A percentile compares a stretch with the other conserved stretches of the same genome.
phyloP scores from a whole-genome alignment of 1,284 basidiomycete genomes.

The Rhodotorula sp. region DNA sequence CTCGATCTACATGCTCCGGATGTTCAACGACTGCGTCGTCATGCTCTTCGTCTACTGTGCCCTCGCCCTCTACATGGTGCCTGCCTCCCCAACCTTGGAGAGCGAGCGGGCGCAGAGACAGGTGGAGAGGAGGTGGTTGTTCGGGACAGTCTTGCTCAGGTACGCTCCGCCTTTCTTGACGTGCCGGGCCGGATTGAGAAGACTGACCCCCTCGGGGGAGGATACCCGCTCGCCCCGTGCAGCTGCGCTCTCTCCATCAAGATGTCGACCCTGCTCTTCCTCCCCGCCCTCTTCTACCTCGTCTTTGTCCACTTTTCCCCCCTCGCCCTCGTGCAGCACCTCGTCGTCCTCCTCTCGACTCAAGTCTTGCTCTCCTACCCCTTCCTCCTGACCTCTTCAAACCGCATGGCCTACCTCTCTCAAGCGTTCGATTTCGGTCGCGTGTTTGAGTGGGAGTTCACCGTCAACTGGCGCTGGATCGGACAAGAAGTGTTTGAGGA shows the following conservation, averaged over 20 bases:
- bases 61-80: constrained; percentile 42
- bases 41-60: constrained; percentile 58
- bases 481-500: constrained; percentile 63
- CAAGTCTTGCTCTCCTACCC: constrained; percentile 68
- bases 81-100: neutral
- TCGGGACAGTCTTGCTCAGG: constrained; percentile 71
- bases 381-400: constrained; percentile 55
- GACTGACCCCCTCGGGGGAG: neutral
- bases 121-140: constrained; percentile 55
- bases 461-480: constrained; percentile 94
- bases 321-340: constrained; percentile 15
- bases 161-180: no score
- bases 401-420: constrained; percentile 60
- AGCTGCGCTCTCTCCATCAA: constrained; percentile 88
- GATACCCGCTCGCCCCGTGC: neutral
- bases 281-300: constrained; percentile 80
- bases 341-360: neutral
- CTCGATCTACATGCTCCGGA: constrained; percentile 84
- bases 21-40: constrained; percentile 95
- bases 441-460: constrained; percentile 92
- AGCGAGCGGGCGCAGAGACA: neutral
- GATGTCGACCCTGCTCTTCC: constrained; percentile 92
- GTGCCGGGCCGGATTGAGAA: no score
- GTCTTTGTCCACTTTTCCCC: constrained; percentile 69
- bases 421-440: constrained; percentile 85